phyloP scores from a whole-genome alignment of 345 rosid species.

The Melaleuca quinquenervia region DNA sequence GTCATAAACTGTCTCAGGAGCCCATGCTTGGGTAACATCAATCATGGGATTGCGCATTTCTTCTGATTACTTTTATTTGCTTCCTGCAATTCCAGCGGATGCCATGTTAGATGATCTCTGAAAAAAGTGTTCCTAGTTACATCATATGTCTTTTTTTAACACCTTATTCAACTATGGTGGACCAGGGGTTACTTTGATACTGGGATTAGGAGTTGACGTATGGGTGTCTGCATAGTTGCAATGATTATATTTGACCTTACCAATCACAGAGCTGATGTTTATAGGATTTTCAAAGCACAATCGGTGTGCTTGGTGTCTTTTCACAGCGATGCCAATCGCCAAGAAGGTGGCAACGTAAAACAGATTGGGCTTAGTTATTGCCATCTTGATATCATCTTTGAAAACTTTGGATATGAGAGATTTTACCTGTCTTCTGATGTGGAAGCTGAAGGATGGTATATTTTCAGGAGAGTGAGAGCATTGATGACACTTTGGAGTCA shows the following conservation, averaged over 20 bases:
- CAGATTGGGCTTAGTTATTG: not conserved
- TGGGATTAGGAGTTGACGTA: not conserved
- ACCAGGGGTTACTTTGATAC: not conserved
- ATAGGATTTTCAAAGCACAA: not conserved
- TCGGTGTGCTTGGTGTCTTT: not conserved
- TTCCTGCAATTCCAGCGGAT: not conserved
- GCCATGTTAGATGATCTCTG: not conserved
- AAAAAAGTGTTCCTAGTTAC: not conserved
- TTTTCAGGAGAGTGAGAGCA: not conserved
- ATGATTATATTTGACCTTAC: not conserved
- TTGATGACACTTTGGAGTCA: not conserved
- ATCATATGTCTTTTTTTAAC: not conserved
- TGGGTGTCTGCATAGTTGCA: not conserved
- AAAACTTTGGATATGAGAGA: not conserved
- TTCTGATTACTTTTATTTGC: not conserved
- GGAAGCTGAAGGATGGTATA: not conserved
- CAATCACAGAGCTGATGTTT: not conserved
- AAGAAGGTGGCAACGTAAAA: not conserved
- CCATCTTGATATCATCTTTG: not conserved
- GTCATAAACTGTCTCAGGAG: not conserved
- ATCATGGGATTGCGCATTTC: not conserved
- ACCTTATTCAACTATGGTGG: not conserved
- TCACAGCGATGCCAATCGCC: not conserved
- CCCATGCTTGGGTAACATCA: not conserved
- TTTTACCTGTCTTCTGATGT: not conserved